Conservation (phyloP, 805 yeast genomes). For the Isabelozyma gotoi region DNA sequence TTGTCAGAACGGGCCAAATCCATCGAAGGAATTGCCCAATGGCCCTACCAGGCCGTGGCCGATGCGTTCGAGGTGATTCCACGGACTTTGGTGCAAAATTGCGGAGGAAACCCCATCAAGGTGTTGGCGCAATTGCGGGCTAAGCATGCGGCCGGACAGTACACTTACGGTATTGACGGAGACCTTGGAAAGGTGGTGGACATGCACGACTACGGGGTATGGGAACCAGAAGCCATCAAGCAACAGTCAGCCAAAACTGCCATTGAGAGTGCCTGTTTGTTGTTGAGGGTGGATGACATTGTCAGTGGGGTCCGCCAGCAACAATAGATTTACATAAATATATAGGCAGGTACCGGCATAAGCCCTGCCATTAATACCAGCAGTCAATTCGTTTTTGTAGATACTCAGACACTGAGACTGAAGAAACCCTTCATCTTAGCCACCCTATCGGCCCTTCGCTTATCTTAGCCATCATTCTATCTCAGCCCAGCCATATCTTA, state of each 20-base stretch:
- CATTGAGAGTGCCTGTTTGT: conserved; percentile 91
- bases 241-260: conserved; percentile 98
- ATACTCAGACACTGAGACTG: too few relatives aligned
- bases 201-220: conserved; percentile 92
- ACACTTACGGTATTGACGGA: conserved; percentile 92
- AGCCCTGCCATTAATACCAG: neutral
- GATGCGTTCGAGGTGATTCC: conserved; percentile 99
- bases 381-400: too few relatives aligned
- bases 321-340: conserved; percentile 6
- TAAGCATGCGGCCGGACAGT: conserved; percentile 87
- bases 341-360: too few relatives aligned
- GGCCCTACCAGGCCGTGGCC: conserved; percentile 99
- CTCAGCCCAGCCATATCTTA: too few relatives aligned
- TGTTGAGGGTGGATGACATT: conserved; percentile 95
- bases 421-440: too few relatives aligned
- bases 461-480: too few relatives aligned
- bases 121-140: conserved; percentile 89
- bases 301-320: conserved; percentile 87
- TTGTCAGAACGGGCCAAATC: conserved; percentile 88
- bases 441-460: too few relatives aligned
- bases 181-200: conserved; percentile 92
- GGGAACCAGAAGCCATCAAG: conserved; percentile 99
- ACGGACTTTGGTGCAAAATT: conserved; percentile 93
- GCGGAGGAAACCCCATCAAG: conserved; percentile 96
- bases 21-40: conserved; percentile 92